Evolutionary conservation across 108 stramenopile genomes (phyloP).

Genomic region (Nitzschia sp.): DNA sequence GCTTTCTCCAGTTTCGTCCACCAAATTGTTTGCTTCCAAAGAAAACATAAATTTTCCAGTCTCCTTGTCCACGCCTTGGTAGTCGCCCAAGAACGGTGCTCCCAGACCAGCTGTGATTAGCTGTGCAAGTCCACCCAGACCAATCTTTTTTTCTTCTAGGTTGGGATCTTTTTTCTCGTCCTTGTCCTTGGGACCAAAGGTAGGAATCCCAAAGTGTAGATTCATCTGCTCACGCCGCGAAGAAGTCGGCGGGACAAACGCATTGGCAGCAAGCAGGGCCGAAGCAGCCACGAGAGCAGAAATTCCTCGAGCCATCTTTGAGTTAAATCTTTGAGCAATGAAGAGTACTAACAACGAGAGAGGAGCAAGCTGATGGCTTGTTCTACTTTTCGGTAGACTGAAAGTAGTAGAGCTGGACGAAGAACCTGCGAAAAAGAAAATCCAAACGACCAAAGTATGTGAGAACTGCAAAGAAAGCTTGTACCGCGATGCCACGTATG

Average conservation of each 20-base stretch:
- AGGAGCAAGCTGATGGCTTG: too few species aligned
- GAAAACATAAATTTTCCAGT: conserved; percentile 87
- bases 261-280: neutral
- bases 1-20: conserved; percentile 78
- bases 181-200: conserved; percentile 36
- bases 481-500: too few species aligned
- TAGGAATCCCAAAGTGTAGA: conserved; percentile 52
- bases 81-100: conserved; percentile 81
- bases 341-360: too few species aligned
- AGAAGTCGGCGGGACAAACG: conserved; percentile 16
- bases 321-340: too few species aligned
- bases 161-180: conserved; percentile 26
- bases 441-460: too few species aligned
- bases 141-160: conserved; percentile 63
- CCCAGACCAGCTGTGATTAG: conserved; percentile 82
- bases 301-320: neutral
- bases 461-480: too few species aligned
- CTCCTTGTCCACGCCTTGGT: conserved; percentile 80
- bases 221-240: conserved; percentile 1
- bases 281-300: neutral
- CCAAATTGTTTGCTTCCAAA: conserved; percentile 86
- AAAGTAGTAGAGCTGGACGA: too few species aligned
- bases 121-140: conserved; percentile 62
- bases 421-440: too few species aligned
- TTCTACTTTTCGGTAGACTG: too few species aligned